Evolutionary conservation across 805 yeast genomes (phyloP).

Genomic region (Zygosaccharomyces siamensis): DNA sequence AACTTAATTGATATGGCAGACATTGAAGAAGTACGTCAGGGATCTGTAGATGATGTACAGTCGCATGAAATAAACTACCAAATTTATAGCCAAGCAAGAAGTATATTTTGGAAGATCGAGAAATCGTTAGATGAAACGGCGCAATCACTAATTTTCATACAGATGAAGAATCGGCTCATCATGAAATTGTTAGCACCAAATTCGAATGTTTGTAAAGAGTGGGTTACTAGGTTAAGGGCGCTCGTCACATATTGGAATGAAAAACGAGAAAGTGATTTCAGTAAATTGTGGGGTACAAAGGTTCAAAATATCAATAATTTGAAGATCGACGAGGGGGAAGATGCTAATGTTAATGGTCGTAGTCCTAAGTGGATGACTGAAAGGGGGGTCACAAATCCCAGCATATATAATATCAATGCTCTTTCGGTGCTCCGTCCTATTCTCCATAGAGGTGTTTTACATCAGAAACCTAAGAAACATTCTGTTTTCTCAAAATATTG

Average conservation of each 20-base stretch:
- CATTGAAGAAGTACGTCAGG: conserved; percentile 39
- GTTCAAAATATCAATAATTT: conserved; percentile 44
- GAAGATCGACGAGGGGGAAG: conserved; percentile 51
- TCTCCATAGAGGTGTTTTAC: conserved; percentile 60
- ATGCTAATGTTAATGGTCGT: conserved; percentile 46
- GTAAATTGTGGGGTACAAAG: conserved; percentile 37
- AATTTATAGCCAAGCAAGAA: conserved; percentile 15
- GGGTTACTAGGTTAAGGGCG: conserved; percentile 53
- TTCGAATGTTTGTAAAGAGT: conserved; percentile 47
- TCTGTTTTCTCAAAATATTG: conserved; percentile 56
- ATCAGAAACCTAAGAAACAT: conserved; percentile 65
- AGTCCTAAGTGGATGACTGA: conserved; percentile 52
- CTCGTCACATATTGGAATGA: conserved; percentile 56
- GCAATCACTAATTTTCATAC: conserved; percentile 52
- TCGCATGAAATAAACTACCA: conserved; percentile 30
- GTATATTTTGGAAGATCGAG: conserved; percentile 20
- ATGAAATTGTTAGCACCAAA: conserved; percentile 55
- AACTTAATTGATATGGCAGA: conserved; percentile 57
- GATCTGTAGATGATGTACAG: conserved; percentile 28
- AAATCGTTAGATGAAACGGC: conserved; percentile 12
- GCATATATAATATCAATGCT: conserved; percentile 50
- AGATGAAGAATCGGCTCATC: conserved; percentile 41
- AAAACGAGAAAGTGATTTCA: conserved; percentile 40
- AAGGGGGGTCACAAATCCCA: conserved; percentile 49
- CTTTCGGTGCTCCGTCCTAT: conserved; percentile 57